Evolutionary conservation across 2,329 filamentous ascomycete genomes (phyloP), one percentile per base, ranked within the genome.

Genomic region (Ophiocordyceps australis): DNA sequence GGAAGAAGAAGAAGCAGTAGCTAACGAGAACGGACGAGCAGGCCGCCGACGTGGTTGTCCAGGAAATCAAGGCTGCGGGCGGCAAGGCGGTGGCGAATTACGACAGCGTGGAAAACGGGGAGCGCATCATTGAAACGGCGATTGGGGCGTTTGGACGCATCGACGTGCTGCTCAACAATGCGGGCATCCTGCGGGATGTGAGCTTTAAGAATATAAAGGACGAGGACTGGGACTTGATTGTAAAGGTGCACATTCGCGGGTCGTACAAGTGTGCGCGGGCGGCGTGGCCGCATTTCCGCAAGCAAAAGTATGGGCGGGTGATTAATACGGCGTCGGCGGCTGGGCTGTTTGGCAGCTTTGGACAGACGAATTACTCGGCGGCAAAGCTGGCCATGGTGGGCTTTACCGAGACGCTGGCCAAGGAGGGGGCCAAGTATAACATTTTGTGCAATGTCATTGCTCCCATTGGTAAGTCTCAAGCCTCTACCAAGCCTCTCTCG

Each of bases 161-260:
- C 54, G 86, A 98, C 52, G 62, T 98, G 36, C 74, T 98, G 42
- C 76, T 98, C 57, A 98, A 98, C 67, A 98, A 95, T 49, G 89
- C 89, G 33, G 86, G 89, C 45, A 95, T 95, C 46, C 65, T 93
- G 32, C 77, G 86, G 33, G 85, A 95, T 57, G 54, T 95, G 47
- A 86, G 80, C 65, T 95, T 98, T 63, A 93, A 93, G 69, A 95
- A 95, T 59, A 91, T 95, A 70, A 89, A 77, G 52, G 89, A 98
- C 51, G 57, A 77, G 47, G 89, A 98, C 53, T 98, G 89, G 89
- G 86, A 98, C 49, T 59, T 94, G 39, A 79, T 94, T 49, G 80
- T 86, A 55, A 76, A 73, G 49, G 86, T 95, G 30, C 86, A 98
- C 55, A 74, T 94, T 42, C 78, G 73, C 47, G 89, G 89, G 40